Conservation (phyloP, 371 early-diverging fungal genomes). For the Mucor piriformis region DNA sequence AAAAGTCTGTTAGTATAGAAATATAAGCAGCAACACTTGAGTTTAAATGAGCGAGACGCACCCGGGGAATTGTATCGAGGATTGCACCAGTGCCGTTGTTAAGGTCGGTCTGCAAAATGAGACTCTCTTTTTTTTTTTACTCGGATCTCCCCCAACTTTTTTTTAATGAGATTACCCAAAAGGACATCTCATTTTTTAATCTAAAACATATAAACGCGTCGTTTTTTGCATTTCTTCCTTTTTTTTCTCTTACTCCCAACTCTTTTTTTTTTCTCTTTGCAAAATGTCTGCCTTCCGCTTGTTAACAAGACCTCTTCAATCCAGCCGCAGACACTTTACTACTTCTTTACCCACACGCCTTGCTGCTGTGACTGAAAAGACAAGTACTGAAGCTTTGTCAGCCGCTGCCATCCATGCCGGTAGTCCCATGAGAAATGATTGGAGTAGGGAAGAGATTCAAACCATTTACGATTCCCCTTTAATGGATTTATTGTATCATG, state of each 20-base stretch:
- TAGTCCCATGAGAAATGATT: constrained; percentile 69
- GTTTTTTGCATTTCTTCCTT: background rate
- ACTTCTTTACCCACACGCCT: constrained; percentile 54
- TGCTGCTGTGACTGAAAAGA: constrained; percentile 53
- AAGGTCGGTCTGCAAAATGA: too few relatives aligned
- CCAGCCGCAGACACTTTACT: constrained; percentile 45
- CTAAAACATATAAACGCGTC: background rate
- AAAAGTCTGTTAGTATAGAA: too few relatives aligned
- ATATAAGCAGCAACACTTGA: too few relatives aligned
- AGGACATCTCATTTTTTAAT: constrained; percentile 5
- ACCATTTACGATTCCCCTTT: constrained; percentile 81
- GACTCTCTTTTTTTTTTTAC: background rate
- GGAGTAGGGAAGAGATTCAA: constrained; percentile 78
- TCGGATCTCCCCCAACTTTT: constrained; percentile 1
- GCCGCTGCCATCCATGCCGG: constrained; percentile 64
- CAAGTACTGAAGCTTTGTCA: constrained; percentile 42
- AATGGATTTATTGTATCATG: constrained; percentile 78
- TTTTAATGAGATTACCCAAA: background rate
- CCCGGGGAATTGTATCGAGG: too few relatives aligned
- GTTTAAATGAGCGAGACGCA: too few relatives aligned
- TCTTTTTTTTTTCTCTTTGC: background rate
- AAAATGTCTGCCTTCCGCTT: constrained; percentile 50
- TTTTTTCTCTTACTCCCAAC: constrained; percentile 15
- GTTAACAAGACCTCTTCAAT: constrained; percentile 38
- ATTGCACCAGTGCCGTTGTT: too few relatives aligned